Evolutionary conservation across 2,329 filamentous ascomycete genomes (phyloP).

Genomic region (Akanthomyces dipterigenus): DNA sequence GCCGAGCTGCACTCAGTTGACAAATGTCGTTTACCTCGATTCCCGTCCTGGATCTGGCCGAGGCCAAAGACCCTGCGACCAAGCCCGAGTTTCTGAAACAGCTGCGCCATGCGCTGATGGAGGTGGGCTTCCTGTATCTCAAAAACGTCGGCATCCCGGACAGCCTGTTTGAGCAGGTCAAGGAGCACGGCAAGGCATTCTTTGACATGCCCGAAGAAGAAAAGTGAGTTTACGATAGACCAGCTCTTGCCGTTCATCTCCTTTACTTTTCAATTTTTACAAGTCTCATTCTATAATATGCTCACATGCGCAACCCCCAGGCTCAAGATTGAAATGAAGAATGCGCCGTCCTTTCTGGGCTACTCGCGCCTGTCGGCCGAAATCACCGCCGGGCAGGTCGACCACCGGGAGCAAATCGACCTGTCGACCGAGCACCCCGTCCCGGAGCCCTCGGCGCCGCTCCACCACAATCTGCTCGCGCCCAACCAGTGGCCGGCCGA

Average conservation of each 20-base stretch:
- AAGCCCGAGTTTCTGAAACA: slow-evolving; percentile 67
- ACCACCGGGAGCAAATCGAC: slow-evolving; percentile 83
- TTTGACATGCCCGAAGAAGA: slow-evolving; percentile 71
- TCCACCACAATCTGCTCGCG: slow-evolving; percentile 69
- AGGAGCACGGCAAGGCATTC: slow-evolving; percentile 62
- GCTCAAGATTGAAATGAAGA: slow-evolving; percentile 66
- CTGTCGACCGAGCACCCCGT: slow-evolving; percentile 71
- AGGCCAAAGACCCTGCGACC: slow-evolving; percentile 54
- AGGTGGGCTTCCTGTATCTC: slow-evolving; percentile 85
- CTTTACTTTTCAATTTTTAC: neutral
- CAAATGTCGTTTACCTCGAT: slow-evolving; percentile 66
- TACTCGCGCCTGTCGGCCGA: slow-evolving; percentile 61
- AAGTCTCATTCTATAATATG: neutral
- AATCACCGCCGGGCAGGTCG: slow-evolving; percentile 65
- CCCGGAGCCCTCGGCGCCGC: slow-evolving; percentile 55
- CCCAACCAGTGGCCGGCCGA: slow-evolving; percentile 73
- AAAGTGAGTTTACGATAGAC: slow-evolving; percentile 45
- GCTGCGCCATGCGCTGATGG: slow-evolving; percentile 68
- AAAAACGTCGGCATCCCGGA: slow-evolving; percentile 70
- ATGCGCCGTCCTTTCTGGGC: slow-evolving; percentile 63
- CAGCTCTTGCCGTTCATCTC: neutral
- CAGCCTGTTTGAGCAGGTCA: slow-evolving; percentile 57
- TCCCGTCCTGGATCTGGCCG: slow-evolving; percentile 69
- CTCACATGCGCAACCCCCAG: slow-evolving; percentile 25
- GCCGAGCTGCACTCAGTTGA: neutral